Evolutionary conservation across 2,329 filamentous ascomycete genomes (phyloP), one percentile per base, ranked within the genome.

Genomic region (Xylaria sp.): DNA sequence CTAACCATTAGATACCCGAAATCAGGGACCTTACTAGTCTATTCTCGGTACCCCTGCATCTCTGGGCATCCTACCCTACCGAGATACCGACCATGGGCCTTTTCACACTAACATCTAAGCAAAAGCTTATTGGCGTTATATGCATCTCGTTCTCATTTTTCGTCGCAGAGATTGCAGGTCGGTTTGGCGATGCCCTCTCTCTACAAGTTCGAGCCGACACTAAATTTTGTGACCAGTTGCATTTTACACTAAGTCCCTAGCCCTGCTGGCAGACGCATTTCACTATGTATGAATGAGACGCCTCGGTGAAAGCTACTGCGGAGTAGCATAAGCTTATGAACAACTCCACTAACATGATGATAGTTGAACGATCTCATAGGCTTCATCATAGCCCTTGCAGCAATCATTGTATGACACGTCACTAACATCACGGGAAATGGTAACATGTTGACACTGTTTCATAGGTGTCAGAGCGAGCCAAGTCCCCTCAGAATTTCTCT

Each of bases 201-300:
- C 53, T 2, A n/a, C 19, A 4, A 30, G 17, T 42, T 34, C 12
- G 19, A 55, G 11, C 34, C 36, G 47, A 8, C 17, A 34, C 64
- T 71, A 47, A 69, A 45, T 45, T 32, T 45, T 7, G 36, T 30
- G 30, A 12, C n/a, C 45, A 78, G 77, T 77, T 56, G 77, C 77
- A 30, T 78, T 78, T 67, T 74, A 88, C 68, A 93, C 92, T 1
- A 84, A 84, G 61, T 93, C 92, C 0, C 82, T 94, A 11, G 91
- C 91, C 0, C 82, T 94, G 2, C 82, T 94, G 30, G 91, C 92
- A 32, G 92, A 94, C 82, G 90, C 92, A 0, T 93, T 94, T 73
- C 92, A 94, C 77, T 93, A 93, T 76, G 90, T 92, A 80, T 69
- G 86, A 21, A 50, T 21, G n/a, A 50, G 19, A 36, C 19, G 8